Percentiles rank a stretch among this genome's conserved stretches.
Conservation (phyloP, 2,329 filamentous ascomycete genomes). For the Fusarium austroafricanum region DNA sequence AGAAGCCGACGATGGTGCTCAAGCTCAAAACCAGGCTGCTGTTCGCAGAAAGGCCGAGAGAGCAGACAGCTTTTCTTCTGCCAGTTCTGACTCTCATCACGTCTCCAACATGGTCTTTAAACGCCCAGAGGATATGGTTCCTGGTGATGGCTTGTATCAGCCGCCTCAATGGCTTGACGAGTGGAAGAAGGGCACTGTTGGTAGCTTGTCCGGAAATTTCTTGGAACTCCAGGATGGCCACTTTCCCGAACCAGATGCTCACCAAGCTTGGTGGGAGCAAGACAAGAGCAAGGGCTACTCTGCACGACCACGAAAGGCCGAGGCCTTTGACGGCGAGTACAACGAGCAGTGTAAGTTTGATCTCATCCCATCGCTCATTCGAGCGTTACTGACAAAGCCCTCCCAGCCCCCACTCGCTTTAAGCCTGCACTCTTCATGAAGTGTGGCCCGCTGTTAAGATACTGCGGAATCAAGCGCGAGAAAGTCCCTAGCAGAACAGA, state of each 20-base stretch:
- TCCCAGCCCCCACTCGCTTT: conserved; percentile 75
- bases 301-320: conserved; percentile 65
- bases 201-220: conserved; percentile 67
- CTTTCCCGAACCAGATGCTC: conserved; percentile 56
- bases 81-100: conserved; percentile 51
- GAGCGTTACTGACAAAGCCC: conserved; percentile 22
- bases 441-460: conserved; percentile 90
- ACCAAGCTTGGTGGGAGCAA: conserved; percentile 82
- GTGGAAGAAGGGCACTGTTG: conserved; percentile 76
- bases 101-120: conserved; percentile 58
- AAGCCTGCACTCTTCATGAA: conserved; percentile 86
- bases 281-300: conserved; percentile 59
- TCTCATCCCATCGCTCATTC: neutral
- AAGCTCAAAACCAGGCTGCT: conserved; percentile 33
- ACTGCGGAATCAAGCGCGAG: conserved; percentile 83
- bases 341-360: conserved; percentile 68
- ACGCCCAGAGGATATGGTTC: conserved; percentile 56
- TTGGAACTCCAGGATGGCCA: conserved; percentile 67
- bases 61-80: conserved; percentile 48
- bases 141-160: conserved; percentile 68
- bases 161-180: conserved; percentile 73
- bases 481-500: conserved; percentile 52
- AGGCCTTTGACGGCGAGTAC: conserved; percentile 74
- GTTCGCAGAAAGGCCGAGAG: conserved; percentile 43
- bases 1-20: conserved; percentile 9